Evolutionary conservation across 2,329 filamentous ascomycete genomes (phyloP), one percentile per base, ranked within the genome.

Genomic region (Xylariaceae sp.): DNA sequence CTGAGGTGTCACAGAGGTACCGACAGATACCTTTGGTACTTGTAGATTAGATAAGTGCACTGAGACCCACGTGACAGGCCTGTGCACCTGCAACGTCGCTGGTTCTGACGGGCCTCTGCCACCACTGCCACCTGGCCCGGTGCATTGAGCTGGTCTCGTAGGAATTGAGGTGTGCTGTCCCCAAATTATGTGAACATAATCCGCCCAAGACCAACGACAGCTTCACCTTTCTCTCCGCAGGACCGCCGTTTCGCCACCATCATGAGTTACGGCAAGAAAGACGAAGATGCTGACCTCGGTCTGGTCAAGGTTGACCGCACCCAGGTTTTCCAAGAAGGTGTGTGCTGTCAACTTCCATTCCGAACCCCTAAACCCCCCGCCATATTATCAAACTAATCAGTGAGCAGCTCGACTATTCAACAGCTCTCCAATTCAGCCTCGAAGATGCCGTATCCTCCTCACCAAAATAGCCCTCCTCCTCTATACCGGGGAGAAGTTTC

Each of bases 201-300:
- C 47, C 42, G 40, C 39, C 46, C 40, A 48, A 44, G 47, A 47
- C 48, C 42, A 39, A 39, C 50, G 45, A 52, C 46, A 53, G 48
- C 57, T 55, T 60, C 52, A 51, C 53, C 57, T 50, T 53, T 52
- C 54, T 47, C 38, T 33, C 40, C 34, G 38, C 49, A 48, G 45
- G 44, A 49, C 35, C 45, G 52, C 51, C 50, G 52, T 54, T 50
- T 52, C 46, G 36, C 47, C 47, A 68, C 71, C 72, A 81, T 56
- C 63, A 95, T 95, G 90, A 93, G 86, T 72, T 95, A 93, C 80
- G 85, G 91, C 76, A 98, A 98, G 76, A 97, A 95, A 78, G 91
- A 98, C 69, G 93, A 97, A 78, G 93, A 98, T 75, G 88, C 85
- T 64, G 91, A 96, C 65, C 81, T 85, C 65, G 85, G 87, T 64